These are phyloP conservation scores for Umbelopsis sp. DNA, from an alignment of 371 early-diverging fungal species.

Conservation along the genomic window DNA sequence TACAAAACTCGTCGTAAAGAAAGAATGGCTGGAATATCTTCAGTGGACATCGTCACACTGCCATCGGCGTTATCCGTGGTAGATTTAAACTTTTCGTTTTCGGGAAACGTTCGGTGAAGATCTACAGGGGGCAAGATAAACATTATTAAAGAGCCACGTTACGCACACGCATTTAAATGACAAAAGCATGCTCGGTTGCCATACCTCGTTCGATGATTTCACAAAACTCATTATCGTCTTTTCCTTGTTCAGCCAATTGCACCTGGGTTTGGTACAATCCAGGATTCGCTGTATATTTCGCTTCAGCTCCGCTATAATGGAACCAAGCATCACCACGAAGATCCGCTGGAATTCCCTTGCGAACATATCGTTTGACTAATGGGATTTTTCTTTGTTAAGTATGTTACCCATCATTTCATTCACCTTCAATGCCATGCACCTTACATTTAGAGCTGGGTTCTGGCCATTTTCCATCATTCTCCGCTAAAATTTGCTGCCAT, in stretches of 20 bases:
- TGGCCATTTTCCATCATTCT: conserved; percentile 61
- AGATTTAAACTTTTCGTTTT: conserved; percentile 71
- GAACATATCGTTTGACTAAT: conserved; percentile 77
- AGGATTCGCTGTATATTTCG: conserved; percentile 60
- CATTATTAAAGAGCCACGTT: too few relatives aligned
- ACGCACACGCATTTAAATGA: too few relatives aligned
- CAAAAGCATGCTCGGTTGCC: too few relatives aligned
- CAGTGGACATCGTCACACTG: conserved; percentile 38
- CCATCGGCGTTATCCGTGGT: conserved; percentile 37
- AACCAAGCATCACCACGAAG: conserved; percentile 82
- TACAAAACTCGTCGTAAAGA: conserved; percentile 72
- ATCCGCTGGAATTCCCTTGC: conserved; percentile 85
- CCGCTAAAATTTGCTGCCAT: conserved; percentile 63
- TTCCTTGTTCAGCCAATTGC: conserved; percentile 54
- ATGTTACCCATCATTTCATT: background rate
- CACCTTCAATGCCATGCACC: background rate
- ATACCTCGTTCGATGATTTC: conserved; percentile 74
- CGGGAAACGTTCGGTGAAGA: conserved; percentile 82
- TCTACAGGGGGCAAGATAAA: conserved; percentile 37
- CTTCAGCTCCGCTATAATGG: conserved; percentile 81
- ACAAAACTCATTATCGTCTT: conserved; percentile 64
- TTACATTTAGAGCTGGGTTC: conserved; percentile 63
- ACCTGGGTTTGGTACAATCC: conserved; percentile 64
- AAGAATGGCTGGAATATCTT: conserved; percentile 57
- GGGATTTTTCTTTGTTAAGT: background rate